These are phyloP conservation scores for Microcyclosporella mali DNA, from an alignment of 2,329 filamentous ascomycete species.

Conservation along the genomic window DNA sequence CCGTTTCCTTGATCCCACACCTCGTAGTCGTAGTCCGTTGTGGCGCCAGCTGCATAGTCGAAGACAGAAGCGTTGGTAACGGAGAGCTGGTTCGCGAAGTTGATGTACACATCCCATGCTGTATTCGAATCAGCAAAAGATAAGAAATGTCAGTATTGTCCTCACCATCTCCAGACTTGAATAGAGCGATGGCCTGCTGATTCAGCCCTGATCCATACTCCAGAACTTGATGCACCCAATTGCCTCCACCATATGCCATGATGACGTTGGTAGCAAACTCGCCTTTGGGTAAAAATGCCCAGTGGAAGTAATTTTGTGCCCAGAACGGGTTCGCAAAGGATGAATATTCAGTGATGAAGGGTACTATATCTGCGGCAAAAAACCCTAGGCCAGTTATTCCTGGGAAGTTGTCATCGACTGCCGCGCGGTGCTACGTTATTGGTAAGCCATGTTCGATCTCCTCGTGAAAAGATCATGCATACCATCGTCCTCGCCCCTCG, in stretches of 20 bases:
- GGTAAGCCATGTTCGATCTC: background rate
- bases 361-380: conserved; percentile 11
- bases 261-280: conserved; percentile 9
- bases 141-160: background rate
- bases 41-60: conserved; percentile 8
- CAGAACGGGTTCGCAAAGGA: conserved; percentile 8
- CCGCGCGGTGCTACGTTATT: conserved; percentile 3
- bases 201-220: conserved; percentile 5
- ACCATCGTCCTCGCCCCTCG: conserved; percentile 11
- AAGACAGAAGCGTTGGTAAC: conserved; percentile 11
- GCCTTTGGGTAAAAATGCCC: conserved; percentile 5
- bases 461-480: background rate
- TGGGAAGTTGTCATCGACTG: conserved; percentile 8
- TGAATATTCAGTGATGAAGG: conserved; percentile 7
- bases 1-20: conserved; percentile 6
- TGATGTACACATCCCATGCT: conserved; percentile 9
- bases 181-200: conserved; percentile 3
- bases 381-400: conserved; percentile 5
- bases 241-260: conserved; percentile 13
- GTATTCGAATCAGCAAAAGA: background rate
- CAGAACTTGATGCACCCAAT: conserved; percentile 2
- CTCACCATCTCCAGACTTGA: conserved; percentile 6
- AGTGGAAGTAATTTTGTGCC: conserved; percentile 9
- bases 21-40: conserved; percentile 5
- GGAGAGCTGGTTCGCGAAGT: conserved; percentile 12